A percentile compares a stretch with the other conserved stretches of the same genome.
These are phyloP conservation scores for Exophiala aquamarina DNA, from an alignment of 2,329 filamentous ascomycete species.

Conservation along the genomic window DNA sequence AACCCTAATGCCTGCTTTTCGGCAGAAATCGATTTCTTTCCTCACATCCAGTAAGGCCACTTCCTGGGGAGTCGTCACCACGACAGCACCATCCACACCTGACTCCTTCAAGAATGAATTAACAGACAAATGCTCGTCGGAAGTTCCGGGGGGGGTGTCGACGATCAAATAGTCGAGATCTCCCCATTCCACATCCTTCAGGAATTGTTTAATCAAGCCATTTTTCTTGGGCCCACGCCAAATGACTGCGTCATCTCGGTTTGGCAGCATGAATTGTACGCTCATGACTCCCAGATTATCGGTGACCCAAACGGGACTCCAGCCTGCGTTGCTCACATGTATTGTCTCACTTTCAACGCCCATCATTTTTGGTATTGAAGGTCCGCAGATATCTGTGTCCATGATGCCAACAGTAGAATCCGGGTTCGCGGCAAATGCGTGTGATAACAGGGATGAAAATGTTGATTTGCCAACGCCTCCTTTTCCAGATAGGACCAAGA, in stretches of 20 bases:
- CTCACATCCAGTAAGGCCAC: conserved; percentile 87
- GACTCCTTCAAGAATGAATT: conserved; percentile 89
- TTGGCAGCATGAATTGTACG: conserved; percentile 96
- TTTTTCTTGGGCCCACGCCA: conserved; percentile 99
- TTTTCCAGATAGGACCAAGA: conserved; percentile 90
- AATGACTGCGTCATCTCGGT: conserved; percentile 90
- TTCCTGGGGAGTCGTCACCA: conserved; percentile 95
- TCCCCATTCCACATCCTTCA: conserved; percentile 98
- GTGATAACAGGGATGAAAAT: conserved; percentile 82
- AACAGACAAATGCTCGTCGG: conserved; percentile 91
- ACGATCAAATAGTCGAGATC: conserved; percentile 90
- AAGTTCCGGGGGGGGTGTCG: conserved; percentile 93
- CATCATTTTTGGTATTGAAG: conserved; percentile 98
- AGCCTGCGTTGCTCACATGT: conserved; percentile 82
- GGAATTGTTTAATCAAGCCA: conserved; percentile 93
- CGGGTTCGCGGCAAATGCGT: conserved; percentile 82
- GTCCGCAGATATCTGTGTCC: conserved; percentile 97
- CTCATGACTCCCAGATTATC: conserved; percentile 97
- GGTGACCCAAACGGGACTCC: conserved; percentile 92
- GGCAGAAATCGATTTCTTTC: conserved; percentile 97
- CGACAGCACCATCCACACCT: conserved; percentile 87
- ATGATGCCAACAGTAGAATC: conserved; percentile 84
- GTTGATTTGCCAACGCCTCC: conserved; percentile 97
- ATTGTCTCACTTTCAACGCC: conserved; percentile 83
- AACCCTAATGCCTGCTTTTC: conserved; percentile 86